These are phyloP conservation scores for Flaveria ramosissima DNA, from an alignment of 129 eudicot species.

Conservation along the genomic window DNA sequence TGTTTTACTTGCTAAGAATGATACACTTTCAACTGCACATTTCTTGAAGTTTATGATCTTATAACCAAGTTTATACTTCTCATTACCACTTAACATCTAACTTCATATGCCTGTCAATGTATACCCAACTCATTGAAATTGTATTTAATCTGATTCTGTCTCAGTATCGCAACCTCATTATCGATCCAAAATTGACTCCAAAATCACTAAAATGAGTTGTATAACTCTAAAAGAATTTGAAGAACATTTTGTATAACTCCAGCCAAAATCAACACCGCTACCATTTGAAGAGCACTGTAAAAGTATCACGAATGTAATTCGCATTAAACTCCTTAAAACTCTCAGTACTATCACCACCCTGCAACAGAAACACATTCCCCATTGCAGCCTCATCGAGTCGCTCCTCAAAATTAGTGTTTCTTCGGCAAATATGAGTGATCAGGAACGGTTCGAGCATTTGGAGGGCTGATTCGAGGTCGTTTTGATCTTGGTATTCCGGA, in stretches of 20 bases:
- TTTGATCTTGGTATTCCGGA: slow-evolving; percentile 71
- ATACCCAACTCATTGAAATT: too few species aligned
- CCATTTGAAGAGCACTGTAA: slow-evolving; percentile 81
- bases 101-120: too few species aligned
- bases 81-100: too few species aligned
- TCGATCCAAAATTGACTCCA: too few species aligned
- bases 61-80: too few species aligned
- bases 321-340: slow-evolving; percentile 93
- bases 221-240: too few species aligned
- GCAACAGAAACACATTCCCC: slow-evolving; percentile 78
- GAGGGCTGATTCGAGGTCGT: slow-evolving; percentile 62
- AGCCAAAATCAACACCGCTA: slow-evolving; percentile 79
- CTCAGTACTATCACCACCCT: slow-evolving; percentile 94
- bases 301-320: slow-evolving; percentile 82
- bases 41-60: too few species aligned
- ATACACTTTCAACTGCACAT: too few species aligned
- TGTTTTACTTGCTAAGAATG: too few species aligned
- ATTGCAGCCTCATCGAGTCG: slow-evolving; percentile 81
- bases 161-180: too few species aligned
- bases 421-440: slow-evolving; percentile 80
- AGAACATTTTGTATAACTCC: slow-evolving; percentile 17
- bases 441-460: slow-evolving; percentile 67
- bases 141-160: too few species aligned
- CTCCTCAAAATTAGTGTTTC: slow-evolving; percentile 79
- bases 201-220: too few species aligned